Conservation (phyloP, 306 rosid genomes). For the Vigna angularis region DNA sequence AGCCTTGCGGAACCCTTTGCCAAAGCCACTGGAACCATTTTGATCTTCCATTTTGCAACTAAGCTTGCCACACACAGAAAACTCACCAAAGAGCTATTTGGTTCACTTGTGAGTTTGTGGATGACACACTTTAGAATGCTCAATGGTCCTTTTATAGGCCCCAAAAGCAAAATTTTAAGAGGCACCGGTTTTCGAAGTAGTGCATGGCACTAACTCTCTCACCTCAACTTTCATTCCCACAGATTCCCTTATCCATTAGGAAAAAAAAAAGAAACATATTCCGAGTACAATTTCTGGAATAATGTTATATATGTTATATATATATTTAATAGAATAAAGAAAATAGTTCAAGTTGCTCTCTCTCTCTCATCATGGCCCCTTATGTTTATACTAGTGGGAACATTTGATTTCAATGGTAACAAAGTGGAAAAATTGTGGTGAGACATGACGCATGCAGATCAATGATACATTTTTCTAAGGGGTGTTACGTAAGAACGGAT, state of each 20-base stretch:
- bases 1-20: slow-evolving; percentile 38
- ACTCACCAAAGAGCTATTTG: slow-evolving; percentile 14
- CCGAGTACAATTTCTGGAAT: background rate
- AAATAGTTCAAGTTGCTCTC: slow-evolving; percentile 12
- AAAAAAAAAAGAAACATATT: slow-evolving; percentile 1
- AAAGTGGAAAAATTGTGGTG: slow-evolving; percentile 56
- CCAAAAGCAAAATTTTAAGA: slow-evolving; percentile 31
- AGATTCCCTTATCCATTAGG: slow-evolving; percentile 44
- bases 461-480: slow-evolving; percentile 25
- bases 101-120: slow-evolving; percentile 41
- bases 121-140: slow-evolving; percentile 29
- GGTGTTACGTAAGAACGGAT: slow-evolving; percentile 45
- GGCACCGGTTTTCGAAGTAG: slow-evolving; percentile 42
- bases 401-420: slow-evolving; percentile 56
- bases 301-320: background rate
- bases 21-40: slow-evolving; percentile 18
- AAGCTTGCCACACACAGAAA: too few relatives aligned
- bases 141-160: slow-evolving; percentile 53
- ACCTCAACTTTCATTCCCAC: slow-evolving; percentile 32
- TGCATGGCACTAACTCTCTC: slow-evolving; percentile 55
- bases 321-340: background rate
- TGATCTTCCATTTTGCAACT: slow-evolving; percentile 46
- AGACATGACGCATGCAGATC: slow-evolving; percentile 41
- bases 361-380: too few relatives aligned
- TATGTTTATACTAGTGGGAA: slow-evolving; percentile 32